Evolutionary conservation across 257 asterid species (phyloP), one percentile per base, ranked within the genome.

Genomic region (Verbascum thapsus): DNA sequence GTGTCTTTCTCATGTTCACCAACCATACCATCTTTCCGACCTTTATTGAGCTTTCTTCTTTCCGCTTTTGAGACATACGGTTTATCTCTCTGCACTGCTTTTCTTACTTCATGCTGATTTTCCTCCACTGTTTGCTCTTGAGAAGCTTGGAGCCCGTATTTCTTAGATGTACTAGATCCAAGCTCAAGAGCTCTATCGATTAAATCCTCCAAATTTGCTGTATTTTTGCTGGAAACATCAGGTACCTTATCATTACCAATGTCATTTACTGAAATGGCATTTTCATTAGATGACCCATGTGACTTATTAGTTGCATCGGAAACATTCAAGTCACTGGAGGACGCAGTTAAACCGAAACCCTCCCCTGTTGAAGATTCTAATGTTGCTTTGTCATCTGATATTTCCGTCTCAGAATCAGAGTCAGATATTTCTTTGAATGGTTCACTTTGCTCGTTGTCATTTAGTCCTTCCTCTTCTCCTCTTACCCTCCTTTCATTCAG

Each of bases 401-500:
- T 75, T 61, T 79, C 94, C 72, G 73, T 81, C 57, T 89, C 96
- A 2, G 87, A 83, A 72, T 87, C 84, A 1, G 95, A 78, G 74
- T 76, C 86, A 8, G 90, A 78, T 68, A 84, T 48, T 69, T 87
- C 96, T 78, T 69, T 70, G 45, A 81, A 85, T 47, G 77, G 68
- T 58, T 85, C 91, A 68, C 59, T 70, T 68, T 76, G 83, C 49
- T 83, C 95, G 26, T 65, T 65, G 66, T 82, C 90, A 72, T 76
- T 72, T 72, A 70, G 59, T 67, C 81, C 96, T 74, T 92, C 99
- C 80, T 90, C 99, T 65, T 89, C 99, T 61, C 97, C 96, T 81
- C 95, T 85, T 38, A 87, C 88, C 76, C 97, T 85, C 78, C 99
- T 89, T 79, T 94, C 99, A 73, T 94, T 94, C 78, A 94, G 84